Evolutionary conservation across 2,329 filamentous ascomycete genomes (phyloP), one percentile per base, ranked within the genome.

Genomic region (Hypoxylon sp.): DNA sequence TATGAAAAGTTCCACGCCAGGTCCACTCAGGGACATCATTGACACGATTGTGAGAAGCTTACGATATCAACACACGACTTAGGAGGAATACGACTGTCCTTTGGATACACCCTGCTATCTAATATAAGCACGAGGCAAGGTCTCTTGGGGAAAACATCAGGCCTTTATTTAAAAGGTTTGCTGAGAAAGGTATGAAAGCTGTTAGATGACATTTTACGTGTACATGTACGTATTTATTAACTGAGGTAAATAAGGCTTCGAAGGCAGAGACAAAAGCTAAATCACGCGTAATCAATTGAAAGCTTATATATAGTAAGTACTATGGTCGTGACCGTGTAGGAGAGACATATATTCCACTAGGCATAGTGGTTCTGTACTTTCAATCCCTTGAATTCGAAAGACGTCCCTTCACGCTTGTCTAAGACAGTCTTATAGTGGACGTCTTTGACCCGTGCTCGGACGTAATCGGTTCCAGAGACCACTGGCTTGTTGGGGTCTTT

Each of bases 361-460:
- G 70, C 70, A 26, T 73, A 74, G 44, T 74, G 67, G 58, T 74
- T 74, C 57, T 72, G 67, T 17, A 74, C 72, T 22, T 72, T 73
- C 50, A 74, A 31, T 5, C 72, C 72, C 55, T 82, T 82, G 70
- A 82, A 83, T 65, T 82, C 78, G 54, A 84, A 83, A 4, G 78
- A 76, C 2, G 82, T 84, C 1, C 82, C 82, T 37, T 81, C 81
- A 14, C 82, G 76, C 60, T 80, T 81, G 33, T 82, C 80, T 39
- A 83, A 44, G 4, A 84, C 81, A 5, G 78, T 80, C 75, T 82
- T 83, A 60, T 83, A 65, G 71, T 84, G 82, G 35, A 84, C 82
- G 69, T 84, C 82, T 73, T 80, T 83, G 24, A 84, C 83, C 8
- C 82, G 75, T 1, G 82, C 83, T 2, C 83, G 78, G 11, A 84